phyloP scores from a whole-genome alignment of 2,329 filamentous ascomycete species.

The Epichloe sp. region DNA sequence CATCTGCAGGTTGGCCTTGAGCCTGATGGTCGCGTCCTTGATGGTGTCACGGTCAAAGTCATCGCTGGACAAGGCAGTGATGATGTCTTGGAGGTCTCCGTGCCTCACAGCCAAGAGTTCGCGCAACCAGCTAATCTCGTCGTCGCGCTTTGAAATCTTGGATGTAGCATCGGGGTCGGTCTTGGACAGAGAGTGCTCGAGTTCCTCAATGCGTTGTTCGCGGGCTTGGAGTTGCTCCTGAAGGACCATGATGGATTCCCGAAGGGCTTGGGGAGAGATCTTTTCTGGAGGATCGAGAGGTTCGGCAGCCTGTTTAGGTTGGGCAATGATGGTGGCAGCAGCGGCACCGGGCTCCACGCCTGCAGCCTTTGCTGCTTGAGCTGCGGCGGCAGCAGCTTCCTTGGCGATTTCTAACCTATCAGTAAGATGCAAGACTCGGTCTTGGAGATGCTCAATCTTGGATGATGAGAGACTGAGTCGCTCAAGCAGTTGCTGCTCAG shows the following conservation, averaged over 20 bases:
- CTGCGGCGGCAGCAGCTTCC: slow-evolving; percentile 73
- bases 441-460: slow-evolving; percentile 74
- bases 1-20: slow-evolving; percentile 94
- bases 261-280: slow-evolving; percentile 84
- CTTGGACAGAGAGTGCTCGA: slow-evolving; percentile 58
- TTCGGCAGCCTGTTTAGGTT: slow-evolving; percentile 15
- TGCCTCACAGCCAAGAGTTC: slow-evolving; percentile 84
- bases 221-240: slow-evolving; percentile 95
- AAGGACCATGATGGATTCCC: slow-evolving; percentile 89
- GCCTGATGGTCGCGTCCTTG: slow-evolving; percentile 80
- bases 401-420: slow-evolving; percentile 86
- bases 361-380: slow-evolving; percentile 54
- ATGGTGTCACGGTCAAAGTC: slow-evolving; percentile 66
- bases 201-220: slow-evolving; percentile 75
- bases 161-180: slow-evolving; percentile 63
- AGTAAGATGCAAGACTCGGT: slow-evolving; percentile 72
- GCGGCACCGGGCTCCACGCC: slow-evolving; percentile 25
- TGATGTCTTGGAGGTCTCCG: slow-evolving; percentile 86
- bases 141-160: slow-evolving; percentile 83
- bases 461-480: slow-evolving; percentile 70
- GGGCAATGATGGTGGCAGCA: slow-evolving; percentile 10
- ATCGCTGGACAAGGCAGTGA: slow-evolving; percentile 61
- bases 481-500: slow-evolving; percentile 69
- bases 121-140: slow-evolving; percentile 88
- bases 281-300: slow-evolving; percentile 56